Base-by-base conservation (phyloP, 2,329 filamentous ascomycete genomes). In the Trichoderma oligosporum region DNA sequence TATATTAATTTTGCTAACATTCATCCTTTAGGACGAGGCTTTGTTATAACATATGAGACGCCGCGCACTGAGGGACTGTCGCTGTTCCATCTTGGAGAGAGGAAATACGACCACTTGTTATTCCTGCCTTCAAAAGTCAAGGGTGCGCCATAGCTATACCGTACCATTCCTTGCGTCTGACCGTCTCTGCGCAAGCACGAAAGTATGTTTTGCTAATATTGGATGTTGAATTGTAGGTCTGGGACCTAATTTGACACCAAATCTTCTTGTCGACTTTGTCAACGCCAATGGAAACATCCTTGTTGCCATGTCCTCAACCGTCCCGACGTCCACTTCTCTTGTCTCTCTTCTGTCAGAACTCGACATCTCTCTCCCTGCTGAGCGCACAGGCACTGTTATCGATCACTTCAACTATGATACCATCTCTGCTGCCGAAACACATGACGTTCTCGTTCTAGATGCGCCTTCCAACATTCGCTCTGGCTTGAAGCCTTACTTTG, bases 341-440 rank as follows among this genome's bases (percentile, higher is more conserved):
- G 84, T 85, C 63, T 87, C 88, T 39, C 80, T 96, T 57, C 88
- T 97, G 51, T 78, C 89, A 67, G 91, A 97, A 74, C 81, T 97
- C 71, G 93, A 97, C 70, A 88, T 99, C 68, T 80, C 86, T 64
- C 83, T 97, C n/a, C 90, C 94, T 36, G 76, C 84, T 33, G 93
- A 96, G 74, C 89, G 92, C 67, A 90, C 87, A 56, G 86, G 89
- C 57, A 78, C 93, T 58, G 87, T 96, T 5, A 87, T 97, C 61
- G 94, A 97, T 74, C 94, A 99, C 78, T 97, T 97, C 84, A 88
- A 90, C 77, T 94, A 94, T 75, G 93, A 97, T 68, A 79, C 82
- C 57, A 65, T 82, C 29, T 90, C 87, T 38, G 87, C 93, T 4
- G 69, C 85, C 48, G 91, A 97, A 62, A 83, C 85, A 68, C 94